These are phyloP conservation scores for Epichloe glyceriae DNA, from an alignment of 2,329 filamentous ascomycete genomes.

Conservation along the genomic window DNA sequence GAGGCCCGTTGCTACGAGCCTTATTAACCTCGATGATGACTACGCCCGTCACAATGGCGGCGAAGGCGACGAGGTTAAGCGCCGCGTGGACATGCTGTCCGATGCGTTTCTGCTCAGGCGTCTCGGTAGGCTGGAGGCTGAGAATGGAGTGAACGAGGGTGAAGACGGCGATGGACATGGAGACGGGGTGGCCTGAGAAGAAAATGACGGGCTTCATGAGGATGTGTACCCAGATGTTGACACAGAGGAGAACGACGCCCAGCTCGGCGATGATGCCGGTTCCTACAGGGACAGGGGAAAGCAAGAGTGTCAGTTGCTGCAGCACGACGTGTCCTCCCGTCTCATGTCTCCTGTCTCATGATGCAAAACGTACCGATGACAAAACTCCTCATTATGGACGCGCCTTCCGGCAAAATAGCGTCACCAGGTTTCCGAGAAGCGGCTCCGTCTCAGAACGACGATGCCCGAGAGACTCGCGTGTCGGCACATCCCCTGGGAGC, in stretches of 20 bases:
- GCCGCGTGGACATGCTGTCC: slow-evolving; percentile 51
- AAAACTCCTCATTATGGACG: slow-evolving; percentile 57
- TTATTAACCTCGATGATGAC: slow-evolving; percentile 78
- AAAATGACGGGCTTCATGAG: slow-evolving; percentile 59
- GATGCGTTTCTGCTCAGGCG: slow-evolving; percentile 55
- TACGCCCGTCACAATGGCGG: slow-evolving; percentile 50
- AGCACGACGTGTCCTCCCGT: neutral
- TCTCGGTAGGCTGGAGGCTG: slow-evolving; percentile 70
- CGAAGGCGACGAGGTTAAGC: slow-evolving; percentile 54
- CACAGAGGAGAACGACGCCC: slow-evolving; percentile 61
- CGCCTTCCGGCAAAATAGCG: slow-evolving; percentile 53
- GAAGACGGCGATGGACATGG: slow-evolving; percentile 54
- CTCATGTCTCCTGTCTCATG: neutral
- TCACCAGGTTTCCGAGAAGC: slow-evolving; percentile 49
- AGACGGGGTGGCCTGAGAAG: slow-evolving; percentile 79
- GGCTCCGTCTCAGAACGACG: slow-evolving; percentile 27
- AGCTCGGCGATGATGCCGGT: slow-evolving; percentile 71
- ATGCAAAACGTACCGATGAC: slow-evolving; percentile 45
- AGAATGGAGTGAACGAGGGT: slow-evolving; percentile 69
- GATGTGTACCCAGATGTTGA: slow-evolving; percentile 66
- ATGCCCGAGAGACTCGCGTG: slow-evolving; percentile 8
- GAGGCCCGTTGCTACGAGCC: slow-evolving; percentile 46
- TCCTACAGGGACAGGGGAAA: slow-evolving; percentile 33
- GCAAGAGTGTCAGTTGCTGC: neutral
- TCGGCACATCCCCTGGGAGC: slow-evolving; percentile 38